These are phyloP conservation scores for Globisporangium nodosum DNA, from an alignment of 352 stramenopile species.

Conservation along the genomic window DNA sequence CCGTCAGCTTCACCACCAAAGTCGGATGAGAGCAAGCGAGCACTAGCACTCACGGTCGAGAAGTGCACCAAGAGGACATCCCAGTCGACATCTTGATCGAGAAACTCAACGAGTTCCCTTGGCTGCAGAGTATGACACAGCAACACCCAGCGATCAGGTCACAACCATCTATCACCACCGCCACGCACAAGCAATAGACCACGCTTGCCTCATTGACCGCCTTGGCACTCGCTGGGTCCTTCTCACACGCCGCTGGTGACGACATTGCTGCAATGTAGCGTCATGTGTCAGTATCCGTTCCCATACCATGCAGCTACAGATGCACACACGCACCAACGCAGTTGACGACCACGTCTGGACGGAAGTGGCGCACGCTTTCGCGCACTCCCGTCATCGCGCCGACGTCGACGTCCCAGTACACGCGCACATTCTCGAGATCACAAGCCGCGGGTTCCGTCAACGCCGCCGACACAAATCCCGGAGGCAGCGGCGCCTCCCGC, in stretches of 20 bases:
- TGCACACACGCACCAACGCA: slow-evolving; percentile 32
- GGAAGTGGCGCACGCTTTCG: slow-evolving; percentile 31
- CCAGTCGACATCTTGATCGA: slow-evolving; percentile 18
- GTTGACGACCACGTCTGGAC: slow-evolving; percentile 43
- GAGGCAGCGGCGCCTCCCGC: slow-evolving; percentile 14
- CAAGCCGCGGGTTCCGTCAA: not conserved
- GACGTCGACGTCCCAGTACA: slow-evolving; percentile 44
- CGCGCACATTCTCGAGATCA: slow-evolving; percentile 14
- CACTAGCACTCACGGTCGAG: slow-evolving; percentile 25
- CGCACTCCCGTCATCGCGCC: slow-evolving; percentile 19
- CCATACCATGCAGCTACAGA: not conserved
- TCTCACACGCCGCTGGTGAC: slow-evolving; percentile 51
- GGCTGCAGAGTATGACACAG: slow-evolving; percentile 18
- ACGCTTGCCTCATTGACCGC: slow-evolving; percentile 36
- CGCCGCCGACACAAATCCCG: slow-evolving; percentile 19
- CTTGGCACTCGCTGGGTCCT: slow-evolving; percentile 26
- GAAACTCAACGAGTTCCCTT: slow-evolving; percentile 23
- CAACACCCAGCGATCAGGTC: not conserved
- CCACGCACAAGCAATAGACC: not conserved
- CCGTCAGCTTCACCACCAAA: not conserved
- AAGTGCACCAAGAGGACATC: slow-evolving; percentile 48
- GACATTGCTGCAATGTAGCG: slow-evolving; percentile 32
- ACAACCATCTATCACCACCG: not conserved
- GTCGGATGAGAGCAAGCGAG: not conserved
- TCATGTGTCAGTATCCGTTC: not conserved